Percentiles rank a stretch among this genome's conserved stretches.
These are phyloP conservation scores for Friedmanniomyces simplex DNA, from an alignment of 495 filamentous ascomycete genomes.

Conservation along the genomic window DNA sequence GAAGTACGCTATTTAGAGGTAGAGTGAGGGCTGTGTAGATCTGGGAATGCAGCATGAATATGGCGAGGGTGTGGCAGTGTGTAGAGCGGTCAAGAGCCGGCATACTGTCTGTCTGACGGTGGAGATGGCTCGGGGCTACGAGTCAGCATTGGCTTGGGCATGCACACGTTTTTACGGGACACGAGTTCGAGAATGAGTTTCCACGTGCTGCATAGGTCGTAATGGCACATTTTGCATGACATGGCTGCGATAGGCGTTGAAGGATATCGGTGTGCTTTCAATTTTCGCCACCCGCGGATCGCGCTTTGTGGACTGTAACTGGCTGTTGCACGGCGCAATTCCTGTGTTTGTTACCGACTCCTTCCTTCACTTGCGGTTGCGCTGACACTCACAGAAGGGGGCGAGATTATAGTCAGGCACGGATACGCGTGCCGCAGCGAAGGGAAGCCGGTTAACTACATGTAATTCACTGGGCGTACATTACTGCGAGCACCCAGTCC, in stretches of 20 bases:
- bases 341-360: too few species aligned
- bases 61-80: not conserved
- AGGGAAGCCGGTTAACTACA: too few species aligned
- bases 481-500: not conserved
- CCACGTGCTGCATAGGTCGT: conserved; percentile 5
- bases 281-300: too few species aligned
- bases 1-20: conserved; percentile 81
- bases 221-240: not conserved
- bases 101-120: not conserved
- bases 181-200: not conserved
- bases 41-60: not conserved
- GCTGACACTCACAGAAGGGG: too few species aligned
- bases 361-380: too few species aligned
- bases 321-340: too few species aligned
- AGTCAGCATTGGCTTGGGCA: conserved; percentile 1
- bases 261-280: not conserved
- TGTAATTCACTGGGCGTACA: too few species aligned
- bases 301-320: not conserved
- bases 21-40: not conserved
- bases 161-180: conserved; percentile 4
- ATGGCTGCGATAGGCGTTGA: not conserved
- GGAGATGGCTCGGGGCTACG: not conserved
- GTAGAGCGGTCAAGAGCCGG: not conserved
- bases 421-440: too few species aligned
- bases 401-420: too few species aligned